A percentile compares a stretch with the other conserved stretches of the same genome.
phyloP scores from a whole-genome alignment of 2,329 filamentous ascomycete genomes.

The Blastomyces silverae region DNA sequence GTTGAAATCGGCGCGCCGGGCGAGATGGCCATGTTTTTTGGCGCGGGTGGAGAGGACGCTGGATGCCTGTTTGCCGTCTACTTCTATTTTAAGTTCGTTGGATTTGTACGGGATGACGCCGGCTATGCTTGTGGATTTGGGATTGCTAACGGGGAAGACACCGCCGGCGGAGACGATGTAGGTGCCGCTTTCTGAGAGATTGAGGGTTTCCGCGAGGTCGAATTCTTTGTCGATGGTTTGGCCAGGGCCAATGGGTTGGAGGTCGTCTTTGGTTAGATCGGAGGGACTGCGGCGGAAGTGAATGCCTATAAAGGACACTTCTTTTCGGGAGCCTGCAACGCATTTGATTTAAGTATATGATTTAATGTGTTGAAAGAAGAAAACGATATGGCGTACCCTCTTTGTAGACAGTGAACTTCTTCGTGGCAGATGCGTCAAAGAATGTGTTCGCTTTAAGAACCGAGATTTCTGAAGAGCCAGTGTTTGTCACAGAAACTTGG shows the following conservation, averaged over 20 bases:
- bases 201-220: conserved; percentile 18
- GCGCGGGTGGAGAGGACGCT: neutral
- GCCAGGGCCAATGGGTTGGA: conserved; percentile 15
- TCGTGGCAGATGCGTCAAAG: conserved; percentile 16
- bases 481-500: conserved; percentile 19
- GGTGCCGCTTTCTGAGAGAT: conserved; percentile 16
- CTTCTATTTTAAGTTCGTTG: neutral
- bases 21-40: neutral
- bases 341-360: neutral
- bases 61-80: neutral
- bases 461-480: conserved; percentile 7
- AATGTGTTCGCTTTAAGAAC: conserved; percentile 18
- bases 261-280: conserved; percentile 10
- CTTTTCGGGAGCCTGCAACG: neutral
- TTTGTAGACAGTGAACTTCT: conserved; percentile 16
- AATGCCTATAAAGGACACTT: conserved; percentile 17
- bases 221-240: conserved; percentile 15
- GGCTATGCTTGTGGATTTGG: neutral
- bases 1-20: neutral
- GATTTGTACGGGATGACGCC: conserved; percentile 1
- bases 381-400: conserved; percentile 14
- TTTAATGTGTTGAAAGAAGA: neutral
- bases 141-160: conserved; percentile 14
- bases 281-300: conserved; percentile 3
- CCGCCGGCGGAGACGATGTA: conserved; percentile 16